phyloP scores from a whole-genome alignment of 768 basidiomycete genomes.

The Trametes gibbosa region DNA sequence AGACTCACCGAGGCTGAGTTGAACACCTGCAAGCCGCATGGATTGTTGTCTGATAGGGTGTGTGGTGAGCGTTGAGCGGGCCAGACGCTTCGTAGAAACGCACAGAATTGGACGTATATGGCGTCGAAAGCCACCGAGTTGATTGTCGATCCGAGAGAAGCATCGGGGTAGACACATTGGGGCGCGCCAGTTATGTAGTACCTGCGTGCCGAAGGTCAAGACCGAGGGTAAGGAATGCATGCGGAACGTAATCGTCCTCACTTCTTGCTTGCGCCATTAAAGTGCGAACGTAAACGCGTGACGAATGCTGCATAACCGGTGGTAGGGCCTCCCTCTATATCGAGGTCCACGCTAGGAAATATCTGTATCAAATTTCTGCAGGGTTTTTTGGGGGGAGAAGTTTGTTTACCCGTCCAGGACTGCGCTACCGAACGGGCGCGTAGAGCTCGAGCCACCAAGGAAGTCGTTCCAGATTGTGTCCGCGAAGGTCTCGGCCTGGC shows the following conservation, averaged over 20 bases:
- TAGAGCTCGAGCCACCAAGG: conserved; percentile 43
- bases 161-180: conserved; percentile 39
- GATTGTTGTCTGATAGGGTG: conserved; percentile 40
- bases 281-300: conserved; percentile 34
- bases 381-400: neutral
- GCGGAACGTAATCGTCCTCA: conserved; percentile 19
- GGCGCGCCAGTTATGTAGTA: conserved; percentile 39
- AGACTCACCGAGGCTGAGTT: conserved; percentile 49
- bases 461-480: conserved; percentile 43
- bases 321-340: conserved; percentile 36
- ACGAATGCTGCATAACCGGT: conserved; percentile 37
- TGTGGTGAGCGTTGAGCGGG: conserved; percentile 5
- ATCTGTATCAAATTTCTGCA: neutral
- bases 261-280: conserved; percentile 35
- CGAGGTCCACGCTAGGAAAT: conserved; percentile 34
- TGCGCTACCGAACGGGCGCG: conserved; percentile 44
- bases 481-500: conserved; percentile 37
- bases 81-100: conserved; percentile 1
- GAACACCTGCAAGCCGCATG: conserved; percentile 47
- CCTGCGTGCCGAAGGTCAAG: conserved; percentile 18
- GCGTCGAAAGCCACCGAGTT: conserved; percentile 39
- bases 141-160: conserved; percentile 33
- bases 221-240: neutral
- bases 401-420: conserved; percentile 42
- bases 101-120: conserved; percentile 50